These are phyloP conservation scores for Phytophthora uliginosa DNA, from an alignment of 352 stramenopile species.

Conservation along the genomic window DNA sequence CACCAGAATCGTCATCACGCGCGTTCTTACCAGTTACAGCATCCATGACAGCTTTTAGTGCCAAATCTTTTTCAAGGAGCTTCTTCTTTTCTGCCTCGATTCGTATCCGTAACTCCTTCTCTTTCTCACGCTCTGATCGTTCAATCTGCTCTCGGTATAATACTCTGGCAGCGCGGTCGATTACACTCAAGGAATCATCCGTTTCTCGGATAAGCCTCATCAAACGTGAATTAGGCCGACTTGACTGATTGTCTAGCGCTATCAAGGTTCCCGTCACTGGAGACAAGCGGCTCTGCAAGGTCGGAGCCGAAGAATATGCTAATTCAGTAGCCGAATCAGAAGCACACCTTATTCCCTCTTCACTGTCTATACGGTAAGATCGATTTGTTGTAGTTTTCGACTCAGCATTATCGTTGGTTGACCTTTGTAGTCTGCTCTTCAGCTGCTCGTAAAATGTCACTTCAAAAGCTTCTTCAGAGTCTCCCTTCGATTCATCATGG, in stretches of 20 bases:
- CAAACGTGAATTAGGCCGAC: conserved; percentile 35
- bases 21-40: conserved; percentile 22
- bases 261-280: not conserved
- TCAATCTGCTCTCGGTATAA: conserved; percentile 61
- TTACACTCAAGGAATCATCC: conserved; percentile 82
- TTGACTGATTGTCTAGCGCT: not conserved
- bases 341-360: not conserved
- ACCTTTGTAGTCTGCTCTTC: conserved; percentile 19
- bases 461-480: conserved; percentile 23
- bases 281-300: not conserved
- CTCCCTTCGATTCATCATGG: conserved; percentile 2
- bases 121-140: conserved; percentile 19
- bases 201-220: conserved; percentile 59
- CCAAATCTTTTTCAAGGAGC: conserved; percentile 30
- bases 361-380: not conserved
- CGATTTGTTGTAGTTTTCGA: not conserved
- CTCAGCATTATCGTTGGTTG: not conserved
- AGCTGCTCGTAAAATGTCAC: conserved; percentile 27
- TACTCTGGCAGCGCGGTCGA: conserved; percentile 60
- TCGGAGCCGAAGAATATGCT: not conserved
- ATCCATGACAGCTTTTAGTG: conserved; percentile 44
- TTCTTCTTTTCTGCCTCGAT: conserved; percentile 33
- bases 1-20: not conserved
- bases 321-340: conserved; percentile 12
- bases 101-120: conserved; percentile 27